These are phyloP conservation scores for Hyphopichia wangnamkhiaoensis DNA, from an alignment of 1,139 yeast genomes.

Conservation along the genomic window DNA sequence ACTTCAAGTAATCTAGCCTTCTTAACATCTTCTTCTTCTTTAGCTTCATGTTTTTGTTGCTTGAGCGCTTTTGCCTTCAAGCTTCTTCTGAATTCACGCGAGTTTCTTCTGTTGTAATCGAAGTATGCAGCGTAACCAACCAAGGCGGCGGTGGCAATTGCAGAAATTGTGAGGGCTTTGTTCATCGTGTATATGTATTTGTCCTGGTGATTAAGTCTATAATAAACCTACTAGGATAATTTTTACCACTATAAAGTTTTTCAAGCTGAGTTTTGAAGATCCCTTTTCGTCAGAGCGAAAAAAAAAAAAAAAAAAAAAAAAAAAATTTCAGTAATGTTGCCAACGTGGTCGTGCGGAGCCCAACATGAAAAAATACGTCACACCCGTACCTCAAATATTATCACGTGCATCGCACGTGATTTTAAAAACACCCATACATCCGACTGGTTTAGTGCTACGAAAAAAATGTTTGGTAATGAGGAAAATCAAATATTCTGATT, in stretches of 20 bases:
- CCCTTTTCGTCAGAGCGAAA: no score
- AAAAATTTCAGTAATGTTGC: no score
- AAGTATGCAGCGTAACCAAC: slow-evolving; percentile 85
- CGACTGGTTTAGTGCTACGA: neutral
- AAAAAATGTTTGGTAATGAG: slow-evolving; percentile 4
- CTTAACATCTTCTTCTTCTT: slow-evolving; percentile 59
- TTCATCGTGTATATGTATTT: slow-evolving; percentile 27
- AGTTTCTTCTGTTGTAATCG: slow-evolving; percentile 87
- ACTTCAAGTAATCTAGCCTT: slow-evolving; percentile 62
- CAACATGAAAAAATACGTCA: neutral
- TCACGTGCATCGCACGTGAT: neutral
- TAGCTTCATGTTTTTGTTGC: slow-evolving; percentile 58
- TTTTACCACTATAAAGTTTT: no score
- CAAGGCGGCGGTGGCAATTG: slow-evolving; percentile 54
- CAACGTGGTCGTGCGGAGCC: neutral
- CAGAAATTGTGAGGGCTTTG: slow-evolving; percentile 34
- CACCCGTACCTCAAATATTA: neutral
- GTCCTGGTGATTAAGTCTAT: no score
- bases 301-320: no score
- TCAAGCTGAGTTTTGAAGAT: no score
- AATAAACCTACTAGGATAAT: no score
- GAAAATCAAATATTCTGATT: slow-evolving; percentile 20
- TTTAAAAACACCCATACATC: slow-evolving; percentile 3
- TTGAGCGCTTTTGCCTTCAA: slow-evolving; percentile 64
- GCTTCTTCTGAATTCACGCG: slow-evolving; percentile 75